Evolutionary conservation across 352 stramenopile genomes (phyloP), one percentile per base, ranked within the genome.

Genomic region (Hyaloperonospora arabidopsidis): DNA sequence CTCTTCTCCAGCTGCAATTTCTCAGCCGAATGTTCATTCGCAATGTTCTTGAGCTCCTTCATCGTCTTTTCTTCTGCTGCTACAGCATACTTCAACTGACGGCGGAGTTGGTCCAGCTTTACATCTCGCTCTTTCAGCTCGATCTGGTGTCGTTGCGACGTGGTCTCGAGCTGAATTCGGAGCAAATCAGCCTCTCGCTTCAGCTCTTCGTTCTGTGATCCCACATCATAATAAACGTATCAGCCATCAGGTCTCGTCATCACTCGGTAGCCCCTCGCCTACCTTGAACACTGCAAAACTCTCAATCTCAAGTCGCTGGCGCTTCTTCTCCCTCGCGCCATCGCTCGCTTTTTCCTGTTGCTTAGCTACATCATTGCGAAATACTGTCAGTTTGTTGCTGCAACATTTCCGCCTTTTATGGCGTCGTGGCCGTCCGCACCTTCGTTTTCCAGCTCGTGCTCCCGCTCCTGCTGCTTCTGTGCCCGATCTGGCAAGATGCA

Each of bases 51-150:
- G 1, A 90, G 65, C 59, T 93, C 76, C 35, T 70, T 63, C 11
- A 78, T 71, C 14, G 77, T 77, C 47, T 81, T 63, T 21, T 89
- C 67, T 61, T 89, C 83, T 52, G 89, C 79, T 0, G 48, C 49
- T 0, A 87, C 61, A 17, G 80, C 79, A 52, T 73, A 79, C 53
- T 89, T 68, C 0, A 93, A 59, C 43, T 87, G 83, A 47, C 66
- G 66, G 18, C 66, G 58, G n/a, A 92, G 54, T 62, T 89, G 76
- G 21, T 79, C 76, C 23, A 91, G 17, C 34, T 87, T 67, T n/a
- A 79, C 21, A 50, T 89, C 79, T 49, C 79, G 67, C 52, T 87
- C 77, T 54, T 84, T 85, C 10, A 87, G 54, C 35, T 82, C 76
- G 32, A 81, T 76, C 54, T 87, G 75, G 36, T 89, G 76, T 22